These are phyloP conservation scores for Coemansia pectinata DNA, from an alignment of 192 early-diverging fungal genomes.

Conservation along the genomic window DNA sequence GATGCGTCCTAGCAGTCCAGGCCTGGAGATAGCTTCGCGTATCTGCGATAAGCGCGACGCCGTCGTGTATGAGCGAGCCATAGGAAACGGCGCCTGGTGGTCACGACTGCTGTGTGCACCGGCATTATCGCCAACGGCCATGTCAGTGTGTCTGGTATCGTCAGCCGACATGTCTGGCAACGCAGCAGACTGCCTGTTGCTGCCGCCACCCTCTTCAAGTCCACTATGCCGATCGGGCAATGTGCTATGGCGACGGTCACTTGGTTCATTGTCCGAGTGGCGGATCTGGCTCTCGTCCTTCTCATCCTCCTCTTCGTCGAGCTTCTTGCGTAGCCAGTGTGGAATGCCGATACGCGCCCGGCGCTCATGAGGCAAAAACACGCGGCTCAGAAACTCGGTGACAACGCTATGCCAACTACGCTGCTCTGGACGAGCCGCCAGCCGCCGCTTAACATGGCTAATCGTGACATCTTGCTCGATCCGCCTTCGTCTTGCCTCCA, in stretches of 20 bases:
- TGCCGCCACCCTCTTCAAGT: neutral
- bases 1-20: slow-evolving; percentile 13
- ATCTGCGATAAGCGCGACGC: slow-evolving; percentile 41
- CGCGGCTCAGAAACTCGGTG: slow-evolving; percentile 23
- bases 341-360: slow-evolving; percentile 45
- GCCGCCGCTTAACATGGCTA: slow-evolving; percentile 33
- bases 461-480: slow-evolving; percentile 38
- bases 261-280: neutral
- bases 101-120: neutral
- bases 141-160: neutral
- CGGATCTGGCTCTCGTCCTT: neutral
- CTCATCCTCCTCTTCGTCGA: slow-evolving; percentile 12
- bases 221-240: neutral
- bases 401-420: slow-evolving; percentile 22
- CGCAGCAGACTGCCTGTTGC: neutral
- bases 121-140: neutral
- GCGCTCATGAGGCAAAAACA: slow-evolving; percentile 27
- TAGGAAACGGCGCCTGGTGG: slow-evolving; percentile 15
- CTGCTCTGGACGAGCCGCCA: slow-evolving; percentile 31
- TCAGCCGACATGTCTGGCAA: neutral
- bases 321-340: slow-evolving; percentile 28
- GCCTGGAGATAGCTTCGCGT: slow-evolving; percentile 13
- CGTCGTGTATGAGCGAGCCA: slow-evolving; percentile 36
- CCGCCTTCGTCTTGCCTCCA: slow-evolving; percentile 27
- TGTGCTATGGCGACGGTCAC: neutral